Evolutionary conservation across 331 rosid genomes (phyloP).

Genomic region (Phaseolus coccineus): DNA sequence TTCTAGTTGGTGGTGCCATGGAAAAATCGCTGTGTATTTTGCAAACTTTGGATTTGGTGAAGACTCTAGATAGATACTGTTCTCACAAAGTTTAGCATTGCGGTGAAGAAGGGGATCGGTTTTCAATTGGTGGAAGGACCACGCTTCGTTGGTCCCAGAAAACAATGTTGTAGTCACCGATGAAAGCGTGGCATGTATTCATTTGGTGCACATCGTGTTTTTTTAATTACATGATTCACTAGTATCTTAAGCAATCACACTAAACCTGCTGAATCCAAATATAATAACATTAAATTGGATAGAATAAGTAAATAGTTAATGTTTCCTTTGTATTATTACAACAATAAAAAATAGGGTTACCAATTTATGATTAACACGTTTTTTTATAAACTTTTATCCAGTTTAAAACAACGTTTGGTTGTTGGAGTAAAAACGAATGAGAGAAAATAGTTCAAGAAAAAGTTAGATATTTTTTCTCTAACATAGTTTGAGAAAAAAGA

Average conservation of each 20-base stretch:
- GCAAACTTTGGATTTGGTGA: background rate
- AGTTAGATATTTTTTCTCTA: no score
- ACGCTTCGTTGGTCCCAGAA: background rate
- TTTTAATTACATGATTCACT: no score
- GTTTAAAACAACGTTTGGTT: background rate
- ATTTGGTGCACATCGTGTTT: background rate
- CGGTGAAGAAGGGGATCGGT: background rate
- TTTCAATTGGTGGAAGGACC: conserved; percentile 39
- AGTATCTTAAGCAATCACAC: no score
- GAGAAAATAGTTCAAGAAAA: background rate
- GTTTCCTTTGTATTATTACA: background rate
- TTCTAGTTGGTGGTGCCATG: conserved; percentile 80
- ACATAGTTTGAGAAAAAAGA: no score
- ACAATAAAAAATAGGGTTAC: no score
- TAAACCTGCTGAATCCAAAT: no score
- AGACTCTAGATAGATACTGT: conserved; percentile 23
- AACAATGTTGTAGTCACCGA: background rate
- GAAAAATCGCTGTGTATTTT: conserved; percentile 10
- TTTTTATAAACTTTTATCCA: background rate
- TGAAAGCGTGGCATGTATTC: conserved; percentile 6
- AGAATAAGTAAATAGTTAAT: background rate
- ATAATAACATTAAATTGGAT: background rate
- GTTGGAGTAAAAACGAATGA: background rate
- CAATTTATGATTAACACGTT: background rate
- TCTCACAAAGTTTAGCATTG: conserved; percentile 15